Conservation (phyloP, 805 yeast genomes). For the Saccharomycodes ludwigii region DNA sequence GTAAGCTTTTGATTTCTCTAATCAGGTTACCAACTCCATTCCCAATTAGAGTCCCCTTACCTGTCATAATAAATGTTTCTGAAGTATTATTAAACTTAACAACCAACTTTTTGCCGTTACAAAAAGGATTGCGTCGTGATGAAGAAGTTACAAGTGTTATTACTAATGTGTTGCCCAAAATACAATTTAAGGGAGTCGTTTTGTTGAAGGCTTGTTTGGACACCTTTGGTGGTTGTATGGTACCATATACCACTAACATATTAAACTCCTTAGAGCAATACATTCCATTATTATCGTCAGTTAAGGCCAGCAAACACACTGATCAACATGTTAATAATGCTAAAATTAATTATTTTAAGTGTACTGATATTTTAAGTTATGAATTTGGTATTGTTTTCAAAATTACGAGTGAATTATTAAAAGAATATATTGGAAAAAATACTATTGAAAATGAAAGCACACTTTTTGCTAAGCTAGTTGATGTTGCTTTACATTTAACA, state of each 20-base stretch:
- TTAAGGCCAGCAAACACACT: too few species aligned
- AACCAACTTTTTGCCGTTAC: constrained; percentile 40
- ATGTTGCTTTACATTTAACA: constrained; percentile 35
- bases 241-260: constrained; percentile 39
- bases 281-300: too few species aligned
- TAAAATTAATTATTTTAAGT: constrained; percentile 28
- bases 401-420: constrained; percentile 17
- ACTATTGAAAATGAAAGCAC: constrained; percentile 1
- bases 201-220: constrained; percentile 24
- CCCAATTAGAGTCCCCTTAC: constrained; percentile 52
- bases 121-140: constrained; percentile 46
- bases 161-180: constrained; percentile 28
- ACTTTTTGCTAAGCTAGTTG: constrained; percentile 42
- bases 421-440: constrained; percentile 2
- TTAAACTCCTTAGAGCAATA: constrained; percentile 44
- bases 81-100: constrained; percentile 48
- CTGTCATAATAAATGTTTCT: constrained; percentile 35
- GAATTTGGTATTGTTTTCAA: constrained; percentile 23
- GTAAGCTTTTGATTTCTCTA: constrained; percentile 33
- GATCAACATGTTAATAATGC: constrained; percentile 24
- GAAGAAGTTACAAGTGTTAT: constrained; percentile 33
- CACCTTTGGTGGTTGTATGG: constrained; percentile 21
- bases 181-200: constrained; percentile 34
- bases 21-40: constrained; percentile 41
- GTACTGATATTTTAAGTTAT: constrained; percentile 20